These are phyloP conservation scores for Ogataea pignaliae DNA, from an alignment of 805 yeast genomes.

Conservation along the genomic window DNA sequence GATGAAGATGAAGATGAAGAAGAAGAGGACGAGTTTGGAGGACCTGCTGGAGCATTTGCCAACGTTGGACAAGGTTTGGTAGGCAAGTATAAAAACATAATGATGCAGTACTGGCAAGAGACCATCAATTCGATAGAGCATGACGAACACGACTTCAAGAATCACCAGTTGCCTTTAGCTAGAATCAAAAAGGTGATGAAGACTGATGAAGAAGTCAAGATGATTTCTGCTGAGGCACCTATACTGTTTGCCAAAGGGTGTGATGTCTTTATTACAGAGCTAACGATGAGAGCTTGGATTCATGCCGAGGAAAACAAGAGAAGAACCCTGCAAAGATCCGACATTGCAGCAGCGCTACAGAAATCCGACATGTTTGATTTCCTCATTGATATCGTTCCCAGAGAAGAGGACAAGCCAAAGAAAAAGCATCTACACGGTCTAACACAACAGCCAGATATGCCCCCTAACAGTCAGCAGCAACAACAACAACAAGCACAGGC, in stretches of 20 bases:
- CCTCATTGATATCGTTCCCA: conserved; percentile 90
- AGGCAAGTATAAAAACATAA: conserved; percentile 77
- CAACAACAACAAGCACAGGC: conserved; percentile 6
- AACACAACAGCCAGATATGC: conserved; percentile 16
- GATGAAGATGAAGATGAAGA: conserved; percentile 34
- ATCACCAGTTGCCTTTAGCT: conserved; percentile 92
- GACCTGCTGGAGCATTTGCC: conserved; percentile 35
- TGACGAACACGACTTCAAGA: conserved; percentile 86
- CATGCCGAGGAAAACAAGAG: conserved; percentile 96
- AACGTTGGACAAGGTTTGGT: conserved; percentile 91
- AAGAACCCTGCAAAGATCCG: conserved; percentile 88
- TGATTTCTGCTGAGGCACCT: conserved; percentile 99
- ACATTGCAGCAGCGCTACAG: conserved; percentile 91
- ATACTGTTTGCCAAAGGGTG: conserved; percentile 96
- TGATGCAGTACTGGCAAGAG: conserved; percentile 98
- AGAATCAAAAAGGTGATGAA: conserved; percentile 97
- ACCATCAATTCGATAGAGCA: conserved; percentile 86
- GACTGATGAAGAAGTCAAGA: conserved; percentile 93
- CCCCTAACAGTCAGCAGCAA: conserved; percentile 3
- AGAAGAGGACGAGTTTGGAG: conserved; percentile 35
- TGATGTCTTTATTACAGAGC: conserved; percentile 92
- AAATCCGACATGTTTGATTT: conserved; percentile 97
- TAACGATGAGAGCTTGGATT: conserved; percentile 98
- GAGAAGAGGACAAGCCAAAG: conserved; percentile 70
- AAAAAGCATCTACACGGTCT: conserved; percentile 18